Base-by-base conservation (phyloP, 2,329 filamentous ascomycete genomes). In the Ceratocystis variospora region DNA sequence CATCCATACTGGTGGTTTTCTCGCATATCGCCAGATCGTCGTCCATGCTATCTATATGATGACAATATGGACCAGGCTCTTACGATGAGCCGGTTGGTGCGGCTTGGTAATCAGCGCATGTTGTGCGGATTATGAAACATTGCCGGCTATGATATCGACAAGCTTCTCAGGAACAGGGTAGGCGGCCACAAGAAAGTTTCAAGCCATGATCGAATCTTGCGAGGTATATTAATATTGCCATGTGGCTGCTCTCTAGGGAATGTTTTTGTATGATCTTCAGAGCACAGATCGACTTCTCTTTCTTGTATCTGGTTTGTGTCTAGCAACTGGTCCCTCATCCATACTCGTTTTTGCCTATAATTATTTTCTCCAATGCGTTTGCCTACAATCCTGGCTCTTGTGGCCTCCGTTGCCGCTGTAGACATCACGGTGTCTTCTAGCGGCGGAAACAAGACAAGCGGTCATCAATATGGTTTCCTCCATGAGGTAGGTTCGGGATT, bases 391-490 rank as follows among this genome's bases (percentile, higher is more conserved):
- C 41, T 66, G 22, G 61, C 61, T 45, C 37, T 66, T 12, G 62
- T 61, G 15, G 65, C 62, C 15, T 64, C 61, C 12, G 67, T 65
- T 22, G 63, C 67, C 19, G 74, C 76, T 59, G 69, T 78, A 22
- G 70, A 74, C 64, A 77, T 79, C 57, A 71, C 70, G 7, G 75
- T 79, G 3, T 72, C 71, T 10, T 72, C 73, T 1, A 72, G 72
- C 1, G 75, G 76, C 5, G 77, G 77, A 2, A 79, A 79, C 64
- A 73, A 71, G 12, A 79, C 77, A 0, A 77, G 75, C 19, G 76
- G 75, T 12, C 76, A 78, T 63, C 77, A 78, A 66, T 79, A 79
- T 69, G 77, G 77, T 0, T 77, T 79, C 68, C 71, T 79, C 2
- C 77, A 79, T 62, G 77, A 79, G 72, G 77, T 78, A 67, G 48